Evolutionary conservation across 345 rosid species (phyloP).

Genomic region (Heritiera fomes): DNA sequence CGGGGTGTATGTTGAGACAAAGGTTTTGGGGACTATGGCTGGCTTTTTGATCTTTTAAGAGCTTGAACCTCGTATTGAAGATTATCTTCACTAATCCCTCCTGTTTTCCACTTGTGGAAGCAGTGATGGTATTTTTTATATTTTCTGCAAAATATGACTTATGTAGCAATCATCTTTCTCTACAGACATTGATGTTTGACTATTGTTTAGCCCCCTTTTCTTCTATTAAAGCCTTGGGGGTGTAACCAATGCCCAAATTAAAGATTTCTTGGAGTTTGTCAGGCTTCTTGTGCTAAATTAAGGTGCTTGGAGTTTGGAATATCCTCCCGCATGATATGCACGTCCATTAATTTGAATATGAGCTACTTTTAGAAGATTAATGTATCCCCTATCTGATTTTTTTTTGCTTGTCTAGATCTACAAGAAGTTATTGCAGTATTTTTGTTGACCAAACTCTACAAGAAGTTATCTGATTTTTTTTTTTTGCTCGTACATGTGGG

Average conservation of each 20-base stretch:
- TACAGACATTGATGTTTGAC: background rate
- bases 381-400: background rate
- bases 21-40: background rate
- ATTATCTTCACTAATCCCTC: background rate
- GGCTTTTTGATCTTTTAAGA: conserved; percentile 10
- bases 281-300: conserved; percentile 37
- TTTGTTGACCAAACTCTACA: background rate
- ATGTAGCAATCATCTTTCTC: background rate
- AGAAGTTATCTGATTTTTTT: background rate
- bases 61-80: conserved; percentile 5
- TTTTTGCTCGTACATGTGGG: background rate
- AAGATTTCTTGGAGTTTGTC: conserved; percentile 37
- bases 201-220: conserved; percentile 3
- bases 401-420: background rate
- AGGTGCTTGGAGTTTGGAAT: conserved; percentile 49
- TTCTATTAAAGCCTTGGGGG: conserved; percentile 7
- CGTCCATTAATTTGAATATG: background rate
- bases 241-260: conserved; percentile 23
- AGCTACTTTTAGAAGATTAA: background rate
- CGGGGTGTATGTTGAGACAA: background rate
- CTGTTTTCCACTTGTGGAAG: background rate
- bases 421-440: background rate
- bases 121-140: background rate
- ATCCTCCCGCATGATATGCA: conserved; percentile 28
- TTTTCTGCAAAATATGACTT: background rate